Evolutionary conservation across 2,329 filamentous ascomycete species (phyloP), one percentile per base, ranked within the genome.

Genomic region (Reticulascus tulasneorum): DNA sequence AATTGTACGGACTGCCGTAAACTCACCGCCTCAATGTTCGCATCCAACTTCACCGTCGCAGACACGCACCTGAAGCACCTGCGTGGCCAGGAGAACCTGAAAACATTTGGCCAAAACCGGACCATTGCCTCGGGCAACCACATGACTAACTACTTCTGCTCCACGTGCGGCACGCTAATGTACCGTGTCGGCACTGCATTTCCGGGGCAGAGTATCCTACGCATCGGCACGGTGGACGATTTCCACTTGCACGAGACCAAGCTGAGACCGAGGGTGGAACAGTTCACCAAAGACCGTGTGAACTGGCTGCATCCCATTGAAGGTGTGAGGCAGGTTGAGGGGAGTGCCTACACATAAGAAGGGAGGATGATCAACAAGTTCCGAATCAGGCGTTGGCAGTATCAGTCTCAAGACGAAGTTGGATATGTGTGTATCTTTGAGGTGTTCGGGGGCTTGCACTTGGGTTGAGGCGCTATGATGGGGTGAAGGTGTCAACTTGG

Each of bases 121-220:
- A 77, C 75, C 0, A 67, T 75, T 25, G 60, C 44, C 0, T 62
- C 64, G 0, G 63, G 63, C 4, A 63, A 67, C 35, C 53, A 32
- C 7, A 84, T 83, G 78, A 72, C 71, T 7, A 82, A 82, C 48
- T 62, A 67, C 49, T 84, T 83, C 54, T 84, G 79, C 46, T 57
- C 50, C 0, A 71, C 61, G 0, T 84, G 79, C 48, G 78, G 79
- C 1, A 71, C 70, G 0, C 63, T 82, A 5, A 73, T 83, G 75
- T 82, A 79, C 46, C 66, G 78, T 1, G 53, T 66, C 8, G 58
- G 68, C 5, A 48, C 55, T 2, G 58, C 49, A 0, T 71, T 63
- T 35, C 73, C 74, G 0, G 71, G 63, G 0, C 38, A 41, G 27
- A 70, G 55, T 23, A 69, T 82, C 29, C 34, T 75, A 40, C 58